A percentile compares a stretch with the other conserved stretches of the same genome.
Conservation (phyloP, 225 moss, liverwort and hornwort species). For the Pseudisothecium myosuroides region DNA sequence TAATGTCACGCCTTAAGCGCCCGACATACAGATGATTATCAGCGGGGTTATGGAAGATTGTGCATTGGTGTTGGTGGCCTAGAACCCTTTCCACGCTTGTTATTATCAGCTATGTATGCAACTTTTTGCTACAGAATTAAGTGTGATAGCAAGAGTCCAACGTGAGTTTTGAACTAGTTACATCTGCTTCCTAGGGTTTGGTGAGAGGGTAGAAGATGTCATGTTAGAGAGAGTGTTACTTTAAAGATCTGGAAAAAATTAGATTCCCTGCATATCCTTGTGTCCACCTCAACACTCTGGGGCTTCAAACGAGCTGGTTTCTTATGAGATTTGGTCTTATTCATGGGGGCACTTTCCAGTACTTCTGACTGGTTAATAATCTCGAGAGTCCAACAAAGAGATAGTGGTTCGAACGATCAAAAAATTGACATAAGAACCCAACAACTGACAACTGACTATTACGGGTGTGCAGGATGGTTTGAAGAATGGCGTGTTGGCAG, state of each 20-base stretch:
- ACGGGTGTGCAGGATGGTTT: slow-evolving; percentile 37
- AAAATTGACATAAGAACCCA: background rate
- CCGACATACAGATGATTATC: background rate
- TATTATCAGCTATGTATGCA: background rate
- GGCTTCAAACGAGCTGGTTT: too few relatives aligned
- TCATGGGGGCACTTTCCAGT: background rate
- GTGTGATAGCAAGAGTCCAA: background rate
- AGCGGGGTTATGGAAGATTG: background rate
- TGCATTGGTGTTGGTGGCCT: background rate
- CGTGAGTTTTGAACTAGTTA: background rate
- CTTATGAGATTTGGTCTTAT: background rate
- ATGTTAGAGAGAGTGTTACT: too few relatives aligned
- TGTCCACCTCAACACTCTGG: background rate
- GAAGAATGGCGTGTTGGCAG: slow-evolving; percentile 67
- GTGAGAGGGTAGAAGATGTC: background rate
- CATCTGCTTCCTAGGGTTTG: background rate
- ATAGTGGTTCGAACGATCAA: background rate
- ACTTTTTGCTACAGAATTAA: background rate
- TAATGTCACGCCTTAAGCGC: background rate
- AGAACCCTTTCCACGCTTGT: background rate
- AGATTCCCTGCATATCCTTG: background rate
- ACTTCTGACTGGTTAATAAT: background rate
- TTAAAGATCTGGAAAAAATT: background rate
- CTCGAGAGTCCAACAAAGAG: background rate
- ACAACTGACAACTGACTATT: background rate